phyloP scores from a whole-genome alignment of 768 basidiomycete species.

The Termitomyces sp. region DNA sequence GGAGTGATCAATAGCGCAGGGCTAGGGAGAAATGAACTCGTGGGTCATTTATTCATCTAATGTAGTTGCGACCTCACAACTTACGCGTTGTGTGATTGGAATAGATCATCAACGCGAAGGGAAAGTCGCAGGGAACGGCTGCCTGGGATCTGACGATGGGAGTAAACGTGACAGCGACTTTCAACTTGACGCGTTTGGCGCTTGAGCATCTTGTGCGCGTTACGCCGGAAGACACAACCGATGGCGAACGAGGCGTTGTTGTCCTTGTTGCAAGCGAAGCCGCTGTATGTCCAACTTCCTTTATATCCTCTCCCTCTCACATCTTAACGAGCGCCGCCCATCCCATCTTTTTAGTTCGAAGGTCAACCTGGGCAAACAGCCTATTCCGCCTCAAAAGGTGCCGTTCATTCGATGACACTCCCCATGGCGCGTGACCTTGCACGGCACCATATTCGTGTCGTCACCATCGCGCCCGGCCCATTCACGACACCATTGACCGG shows the following conservation, averaged over 20 bases:
- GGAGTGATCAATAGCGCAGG: constrained; percentile 62
- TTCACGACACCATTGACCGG: constrained; percentile 32
- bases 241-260: constrained; percentile 58
- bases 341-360: constrained; percentile 36
- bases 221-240: constrained; percentile 38
- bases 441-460: constrained; percentile 49
- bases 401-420: constrained; percentile 52
- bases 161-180: constrained; percentile 56
- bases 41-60: background rate
- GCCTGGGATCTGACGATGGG: constrained; percentile 49
- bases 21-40: constrained; percentile 24
- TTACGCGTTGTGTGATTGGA: constrained; percentile 4
- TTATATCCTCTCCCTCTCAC: background rate
- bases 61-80: background rate
- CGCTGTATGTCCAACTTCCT: constrained; percentile 35
- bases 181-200: constrained; percentile 55
- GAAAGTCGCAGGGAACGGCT: constrained; percentile 44
- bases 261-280: constrained; percentile 53
- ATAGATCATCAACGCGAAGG: constrained; percentile 44
- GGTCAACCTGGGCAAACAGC: constrained; percentile 57
- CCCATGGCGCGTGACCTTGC: constrained; percentile 61
- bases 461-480: constrained; percentile 54
- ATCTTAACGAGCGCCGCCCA: no score
- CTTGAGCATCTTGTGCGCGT: constrained; percentile 47
- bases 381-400: constrained; percentile 58